These are phyloP conservation scores for Maudiozyma barnettii DNA, from an alignment of 805 yeast species.

Conservation along the genomic window DNA sequence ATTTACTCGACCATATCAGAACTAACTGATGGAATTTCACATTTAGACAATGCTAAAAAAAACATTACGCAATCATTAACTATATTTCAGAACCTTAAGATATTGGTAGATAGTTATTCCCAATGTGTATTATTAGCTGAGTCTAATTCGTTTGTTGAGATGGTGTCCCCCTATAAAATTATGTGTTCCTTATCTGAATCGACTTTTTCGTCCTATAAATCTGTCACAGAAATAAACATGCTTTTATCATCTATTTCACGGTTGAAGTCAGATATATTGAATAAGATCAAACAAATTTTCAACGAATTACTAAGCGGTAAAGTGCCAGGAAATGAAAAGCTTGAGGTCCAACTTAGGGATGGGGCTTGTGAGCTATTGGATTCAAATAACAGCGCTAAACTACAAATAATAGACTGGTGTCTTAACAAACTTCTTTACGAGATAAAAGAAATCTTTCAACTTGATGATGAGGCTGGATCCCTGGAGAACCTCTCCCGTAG, in stretches of 20 bases:
- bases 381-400: constrained; percentile 41
- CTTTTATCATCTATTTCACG: constrained; percentile 22
- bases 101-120: constrained; percentile 47
- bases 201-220: constrained; percentile 54
- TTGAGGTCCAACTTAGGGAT: constrained; percentile 28
- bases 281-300: constrained; percentile 12
- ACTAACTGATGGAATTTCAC: constrained; percentile 71
- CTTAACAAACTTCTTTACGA: constrained; percentile 60
- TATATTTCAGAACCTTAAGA: constrained; percentile 74
- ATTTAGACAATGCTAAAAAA: constrained; percentile 71
- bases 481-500: constrained; percentile 78
- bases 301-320: constrained; percentile 6
- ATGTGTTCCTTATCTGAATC: constrained; percentile 27
- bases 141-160: constrained; percentile 13
- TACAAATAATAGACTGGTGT: constrained; percentile 64
- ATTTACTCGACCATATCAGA: constrained; percentile 55
- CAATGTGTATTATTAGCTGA: constrained; percentile 14
- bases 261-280: constrained; percentile 20
- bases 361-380: constrained; percentile 73
- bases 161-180: constrained; percentile 23
- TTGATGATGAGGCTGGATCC: constrained; percentile 88
- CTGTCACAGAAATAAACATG: constrained; percentile 53
- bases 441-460: constrained; percentile 61
- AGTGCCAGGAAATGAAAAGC: not conserved
- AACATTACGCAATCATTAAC: constrained; percentile 82